Percentiles rank a stretch among this genome's conserved stretches.
These are phyloP conservation scores for Priceomyces castillae DNA, from an alignment of 805 yeast genomes.

Conservation along the genomic window DNA sequence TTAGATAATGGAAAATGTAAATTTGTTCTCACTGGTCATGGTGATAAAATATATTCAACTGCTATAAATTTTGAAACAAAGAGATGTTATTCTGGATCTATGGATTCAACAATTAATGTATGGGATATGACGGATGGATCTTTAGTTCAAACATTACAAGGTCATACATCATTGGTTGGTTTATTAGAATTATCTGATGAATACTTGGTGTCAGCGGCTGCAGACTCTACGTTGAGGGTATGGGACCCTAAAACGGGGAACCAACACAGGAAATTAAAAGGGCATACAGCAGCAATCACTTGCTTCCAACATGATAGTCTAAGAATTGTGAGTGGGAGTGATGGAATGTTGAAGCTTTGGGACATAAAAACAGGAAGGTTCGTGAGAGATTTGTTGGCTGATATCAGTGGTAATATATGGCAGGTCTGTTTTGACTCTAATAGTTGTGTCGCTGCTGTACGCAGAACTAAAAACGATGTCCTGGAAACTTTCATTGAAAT, in stretches of 20 bases:
- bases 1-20: slow-evolving; percentile 64
- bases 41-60: slow-evolving; percentile 85
- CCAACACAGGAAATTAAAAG: slow-evolving; percentile 66
- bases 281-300: slow-evolving; percentile 85
- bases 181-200: slow-evolving; percentile 73
- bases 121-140: slow-evolving; percentile 86
- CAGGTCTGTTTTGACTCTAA: slow-evolving; percentile 84
- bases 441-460: slow-evolving; percentile 89
- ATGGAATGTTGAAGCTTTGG: slow-evolving; percentile 84
- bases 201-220: slow-evolving; percentile 89
- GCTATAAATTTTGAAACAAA: slow-evolving; percentile 72
- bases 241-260: slow-evolving; percentile 86
- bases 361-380: slow-evolving; percentile 74
- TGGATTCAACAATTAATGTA: slow-evolving; percentile 82
- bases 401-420: slow-evolving; percentile 87
- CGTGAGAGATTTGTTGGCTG: slow-evolving; percentile 68
- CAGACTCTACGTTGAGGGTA: slow-evolving; percentile 85
- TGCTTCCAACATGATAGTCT: slow-evolving; percentile 89
- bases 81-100: slow-evolving; percentile 85
- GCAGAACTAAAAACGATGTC: slow-evolving; percentile 51
- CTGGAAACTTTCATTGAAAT: slow-evolving; percentile 74
- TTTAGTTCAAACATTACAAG: slow-evolving; percentile 67
- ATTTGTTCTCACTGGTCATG: slow-evolving; percentile 76
- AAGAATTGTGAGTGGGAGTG: slow-evolving; percentile 85
- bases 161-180: slow-evolving; percentile 90